Percentiles rank a stretch among this genome's conserved stretches.
phyloP scores from a whole-genome alignment of 306 rosid genomes.

The Malus domestica region DNA sequence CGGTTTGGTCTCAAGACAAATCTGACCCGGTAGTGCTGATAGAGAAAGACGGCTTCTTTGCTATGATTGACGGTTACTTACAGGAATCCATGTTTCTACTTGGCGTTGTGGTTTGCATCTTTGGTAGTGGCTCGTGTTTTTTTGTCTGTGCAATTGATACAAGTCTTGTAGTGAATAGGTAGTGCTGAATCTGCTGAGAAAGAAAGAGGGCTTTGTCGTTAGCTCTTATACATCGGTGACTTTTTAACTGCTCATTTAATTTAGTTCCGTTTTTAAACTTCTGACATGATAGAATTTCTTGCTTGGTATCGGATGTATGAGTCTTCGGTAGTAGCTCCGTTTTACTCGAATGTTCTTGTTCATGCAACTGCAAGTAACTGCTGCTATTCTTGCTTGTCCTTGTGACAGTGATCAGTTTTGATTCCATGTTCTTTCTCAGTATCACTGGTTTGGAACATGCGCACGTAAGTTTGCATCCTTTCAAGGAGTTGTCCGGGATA shows the following conservation, averaged over 20 bases:
- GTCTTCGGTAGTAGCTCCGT: not conserved
- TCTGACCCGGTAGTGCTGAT: not conserved
- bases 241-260: not conserved
- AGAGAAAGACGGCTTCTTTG: not conserved
- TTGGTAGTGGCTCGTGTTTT: not conserved
- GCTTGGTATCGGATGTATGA: not conserved
- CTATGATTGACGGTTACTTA: not conserved
- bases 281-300: not conserved
- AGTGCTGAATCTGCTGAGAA: not conserved
- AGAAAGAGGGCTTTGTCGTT: not conserved
- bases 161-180: not conserved
- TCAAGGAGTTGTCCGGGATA: not conserved
- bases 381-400: not conserved
- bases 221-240: not conserved
- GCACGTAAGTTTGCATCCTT: not conserved
- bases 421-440: not conserved
- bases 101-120: not conserved
- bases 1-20: not conserved
- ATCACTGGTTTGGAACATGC: not conserved
- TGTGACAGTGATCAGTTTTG: not conserved
- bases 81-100: not conserved
- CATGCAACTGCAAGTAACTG: not conserved
- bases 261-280: not conserved
- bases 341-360: not conserved
- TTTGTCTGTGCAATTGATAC: not conserved